phyloP scores from a whole-genome alignment of 345 rosid species.

The Rhizophora mangle region DNA sequence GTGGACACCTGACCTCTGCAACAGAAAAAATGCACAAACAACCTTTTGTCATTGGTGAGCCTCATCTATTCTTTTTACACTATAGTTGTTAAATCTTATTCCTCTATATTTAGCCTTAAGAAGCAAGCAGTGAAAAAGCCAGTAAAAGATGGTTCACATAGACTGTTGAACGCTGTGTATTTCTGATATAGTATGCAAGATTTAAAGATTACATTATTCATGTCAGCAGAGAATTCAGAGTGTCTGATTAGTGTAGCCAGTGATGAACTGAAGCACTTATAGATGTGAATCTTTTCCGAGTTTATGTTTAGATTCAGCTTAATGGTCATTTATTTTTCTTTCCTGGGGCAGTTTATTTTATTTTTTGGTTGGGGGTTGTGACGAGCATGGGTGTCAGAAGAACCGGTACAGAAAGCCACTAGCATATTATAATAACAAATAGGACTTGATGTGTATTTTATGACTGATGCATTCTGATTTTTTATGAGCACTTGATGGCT shows the following conservation, averaged over 20 bases:
- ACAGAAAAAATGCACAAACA: conserved; percentile 57
- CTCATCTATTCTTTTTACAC: neutral
- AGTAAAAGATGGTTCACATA: neutral
- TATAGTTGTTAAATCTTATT: neutral
- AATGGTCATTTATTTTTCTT: neutral
- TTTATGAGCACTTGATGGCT: neutral
- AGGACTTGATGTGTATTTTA: neutral
- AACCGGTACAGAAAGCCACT: neutral
- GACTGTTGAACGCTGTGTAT: neutral
- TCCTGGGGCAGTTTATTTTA: neutral
- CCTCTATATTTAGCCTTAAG: neutral
- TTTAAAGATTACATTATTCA: too few species aligned
- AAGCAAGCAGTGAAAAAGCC: neutral
- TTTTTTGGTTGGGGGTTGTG: neutral
- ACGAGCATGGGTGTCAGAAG: neutral
- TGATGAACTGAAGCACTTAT: too few species aligned
- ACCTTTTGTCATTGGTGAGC: conserved; percentile 91
- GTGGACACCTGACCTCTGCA: conserved; percentile 45
- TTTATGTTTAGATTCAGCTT: too few species aligned
- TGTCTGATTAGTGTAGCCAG: too few species aligned
- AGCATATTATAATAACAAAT: neutral
- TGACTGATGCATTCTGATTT: neutral
- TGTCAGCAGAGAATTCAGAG: too few species aligned
- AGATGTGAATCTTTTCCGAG: too few species aligned
- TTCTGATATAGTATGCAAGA: neutral